Evolutionary conservation across 2,329 filamentous ascomycete genomes (phyloP), one percentile per base, ranked within the genome.

Genomic region (Phaeosphaeria sp.): DNA sequence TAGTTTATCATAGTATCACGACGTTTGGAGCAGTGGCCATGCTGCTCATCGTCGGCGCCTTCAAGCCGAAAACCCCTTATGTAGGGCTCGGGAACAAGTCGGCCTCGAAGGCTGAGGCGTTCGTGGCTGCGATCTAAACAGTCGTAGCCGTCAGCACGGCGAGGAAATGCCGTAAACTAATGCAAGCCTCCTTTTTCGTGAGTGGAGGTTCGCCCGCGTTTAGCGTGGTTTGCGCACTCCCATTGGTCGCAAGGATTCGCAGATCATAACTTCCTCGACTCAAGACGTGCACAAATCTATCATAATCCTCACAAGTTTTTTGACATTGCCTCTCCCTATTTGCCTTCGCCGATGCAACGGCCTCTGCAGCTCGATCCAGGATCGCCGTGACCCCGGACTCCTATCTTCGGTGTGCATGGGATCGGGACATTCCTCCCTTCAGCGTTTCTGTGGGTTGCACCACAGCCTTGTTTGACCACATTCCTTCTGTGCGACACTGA

Each of bases 71-170:
- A 27, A 48, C 44, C 52, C 25, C 42, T 50, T 55, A 50, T 36
- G 23, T 23, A n/a, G 47, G 36, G 27, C 46, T 36, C 30, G 30
- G 47, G 36, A 30, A 20, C 44, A 54, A 50, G 63, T 65, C 60
- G 56, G 61, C 46, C 30, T 53, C 44, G 46, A 51, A 51, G 56
- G 55, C 44, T 43, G 22, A 50, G 49, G 59, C 58, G 63, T 61
- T 64, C 50, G 54, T 61, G 61, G 63, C 58, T 54, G 50, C 54
- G 52, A 60, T 64, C 58, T 27, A 57, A 27, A 58, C 52, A 33
- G 55, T 51, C 58, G 52, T 58, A 58, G 66, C 66, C 59, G 50
- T 49, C 65, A 18, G 52, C 39, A 46, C 42, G 42, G 22, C 41
- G 47, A 46, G 46, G 51, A 50, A 42, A 47, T 55, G 59, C 57